A percentile compares a stretch with the other conserved stretches of the same genome.
Evolutionary conservation across 2,329 filamentous ascomycete species (phyloP).

Genomic region (Xylariaceae sp.): DNA sequence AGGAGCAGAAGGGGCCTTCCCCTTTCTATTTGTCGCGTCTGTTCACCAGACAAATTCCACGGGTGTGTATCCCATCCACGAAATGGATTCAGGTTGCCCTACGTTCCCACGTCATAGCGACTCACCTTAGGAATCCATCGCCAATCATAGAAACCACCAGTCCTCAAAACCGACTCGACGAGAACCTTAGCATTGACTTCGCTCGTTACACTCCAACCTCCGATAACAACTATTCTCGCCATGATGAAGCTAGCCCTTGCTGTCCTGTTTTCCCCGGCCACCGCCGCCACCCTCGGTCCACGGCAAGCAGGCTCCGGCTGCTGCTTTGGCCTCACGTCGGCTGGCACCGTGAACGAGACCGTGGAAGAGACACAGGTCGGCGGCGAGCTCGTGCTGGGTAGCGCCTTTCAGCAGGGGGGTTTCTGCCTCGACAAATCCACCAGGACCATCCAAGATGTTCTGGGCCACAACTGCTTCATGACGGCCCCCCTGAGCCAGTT

Average conservation of each 20-base stretch:
- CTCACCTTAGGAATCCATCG: slow-evolving; percentile 6
- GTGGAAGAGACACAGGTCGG: slow-evolving; percentile 20
- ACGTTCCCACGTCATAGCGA: slow-evolving; percentile 9
- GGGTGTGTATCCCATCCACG: slow-evolving; percentile 1
- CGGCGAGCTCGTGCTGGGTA: slow-evolving; percentile 18
- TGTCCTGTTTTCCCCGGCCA: slow-evolving; percentile 9
- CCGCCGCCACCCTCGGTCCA: slow-evolving; percentile 7
- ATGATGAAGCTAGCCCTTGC: slow-evolving; percentile 15
- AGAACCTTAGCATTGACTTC: slow-evolving; percentile 2
- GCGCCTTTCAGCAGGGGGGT: slow-evolving; percentile 19
- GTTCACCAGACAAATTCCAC: slow-evolving; percentile 1
- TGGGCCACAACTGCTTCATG: slow-evolving; percentile 23
- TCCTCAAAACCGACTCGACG: slow-evolving; percentile 1
- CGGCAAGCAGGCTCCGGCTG: slow-evolving; percentile 13
- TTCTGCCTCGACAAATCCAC: slow-evolving; percentile 19
- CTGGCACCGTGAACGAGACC: slow-evolving; percentile 15
- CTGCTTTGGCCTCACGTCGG: slow-evolving; percentile 21
- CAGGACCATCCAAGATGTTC: slow-evolving; percentile 17
- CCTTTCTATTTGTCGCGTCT: slow-evolving; percentile 1
- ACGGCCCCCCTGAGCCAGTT: slow-evolving; percentile 17
- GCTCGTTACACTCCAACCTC: slow-evolving; percentile 4
- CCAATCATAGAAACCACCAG: slow-evolving; percentile 1
- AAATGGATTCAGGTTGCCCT: slow-evolving; percentile 2
- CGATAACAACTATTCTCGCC: slow-evolving; percentile 2
- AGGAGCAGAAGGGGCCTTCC: no score